Conservation (phyloP, 352 stramenopile genomes). For the Nothophytophthora sp. region DNA sequence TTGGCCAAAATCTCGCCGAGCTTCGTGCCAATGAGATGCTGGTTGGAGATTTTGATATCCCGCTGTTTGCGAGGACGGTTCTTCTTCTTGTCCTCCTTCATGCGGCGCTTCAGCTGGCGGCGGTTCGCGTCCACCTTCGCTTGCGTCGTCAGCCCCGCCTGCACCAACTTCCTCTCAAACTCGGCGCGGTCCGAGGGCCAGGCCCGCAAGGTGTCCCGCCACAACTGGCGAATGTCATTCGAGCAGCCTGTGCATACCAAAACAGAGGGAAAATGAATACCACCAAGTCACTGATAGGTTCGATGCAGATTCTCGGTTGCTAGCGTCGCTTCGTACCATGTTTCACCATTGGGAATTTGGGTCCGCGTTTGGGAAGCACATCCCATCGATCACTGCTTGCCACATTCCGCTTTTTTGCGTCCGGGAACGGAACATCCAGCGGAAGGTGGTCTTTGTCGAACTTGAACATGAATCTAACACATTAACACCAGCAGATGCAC, state of each 20-base stretch:
- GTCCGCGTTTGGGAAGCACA: constrained; percentile 60
- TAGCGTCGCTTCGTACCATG: constrained; percentile 44
- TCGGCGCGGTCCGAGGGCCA: constrained; percentile 77
- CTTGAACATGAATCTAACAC: constrained; percentile 83
- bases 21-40: constrained; percentile 86
- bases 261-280: constrained; percentile 5
- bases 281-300: neutral
- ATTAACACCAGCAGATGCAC: neutral
- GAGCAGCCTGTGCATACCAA: constrained; percentile 51
- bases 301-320: neutral
- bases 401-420: constrained; percentile 61
- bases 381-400: constrained; percentile 77
- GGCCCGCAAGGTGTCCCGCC: constrained; percentile 70
- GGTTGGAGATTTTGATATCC: constrained; percentile 90
- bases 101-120: constrained; percentile 73
- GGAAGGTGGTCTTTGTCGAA: constrained; percentile 85
- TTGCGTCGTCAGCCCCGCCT: constrained; percentile 80
- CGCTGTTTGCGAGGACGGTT: constrained; percentile 78
- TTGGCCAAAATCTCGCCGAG: constrained; percentile 84
- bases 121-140: constrained; percentile 82
- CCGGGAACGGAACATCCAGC: constrained; percentile 75
- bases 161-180: constrained; percentile 81
- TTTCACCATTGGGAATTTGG: constrained; percentile 81
- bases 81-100: constrained; percentile 87
- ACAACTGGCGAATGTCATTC: constrained; percentile 86